Evolutionary conservation across 768 basidiomycete genomes (phyloP).

Genomic region (Termitomyces sp.): DNA sequence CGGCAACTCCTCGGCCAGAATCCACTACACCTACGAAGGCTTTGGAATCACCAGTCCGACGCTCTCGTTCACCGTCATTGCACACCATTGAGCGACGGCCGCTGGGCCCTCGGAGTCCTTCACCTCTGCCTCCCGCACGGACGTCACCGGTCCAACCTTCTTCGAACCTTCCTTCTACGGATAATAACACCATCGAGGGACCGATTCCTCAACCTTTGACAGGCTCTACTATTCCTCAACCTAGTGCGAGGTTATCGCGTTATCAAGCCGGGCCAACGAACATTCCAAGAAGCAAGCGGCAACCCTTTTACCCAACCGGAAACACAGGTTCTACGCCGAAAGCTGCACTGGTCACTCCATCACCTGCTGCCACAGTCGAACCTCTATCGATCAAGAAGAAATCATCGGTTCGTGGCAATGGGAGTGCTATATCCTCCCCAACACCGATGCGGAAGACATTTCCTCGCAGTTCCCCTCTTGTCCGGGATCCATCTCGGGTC

Average conservation of each 20-base stretch:
- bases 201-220: constrained; percentile 13
- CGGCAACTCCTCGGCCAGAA: constrained; percentile 45
- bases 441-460: constrained; percentile 37
- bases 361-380: constrained; percentile 51
- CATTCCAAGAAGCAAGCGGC: constrained; percentile 71
- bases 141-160: constrained; percentile 32
- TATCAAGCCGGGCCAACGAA: constrained; percentile 36
- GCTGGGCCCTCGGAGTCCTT: constrained; percentile 72
- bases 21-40: constrained; percentile 37
- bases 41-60: constrained; percentile 31
- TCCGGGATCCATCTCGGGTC: constrained; percentile 38
- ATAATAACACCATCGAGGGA: constrained; percentile 45
- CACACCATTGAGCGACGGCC: constrained; percentile 58
- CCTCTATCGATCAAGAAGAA: constrained; percentile 88
- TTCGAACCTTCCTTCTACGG: constrained; percentile 38
- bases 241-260: constrained; percentile 23
- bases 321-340: constrained; percentile 57
- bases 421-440: constrained; percentile 33
- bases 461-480: constrained; percentile 53
- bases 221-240: constrained; percentile 21
- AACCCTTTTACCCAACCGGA: constrained; percentile 53
- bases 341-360: constrained; percentile 25
- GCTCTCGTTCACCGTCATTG: constrained; percentile 43
- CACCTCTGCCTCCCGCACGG: constrained; percentile 54
- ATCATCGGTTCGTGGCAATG: constrained; percentile 51